Evolutionary conservation across 2,329 filamentous ascomycete species (phyloP), one percentile per base, ranked within the genome.

Genomic region (Trichoderma sp.): DNA sequence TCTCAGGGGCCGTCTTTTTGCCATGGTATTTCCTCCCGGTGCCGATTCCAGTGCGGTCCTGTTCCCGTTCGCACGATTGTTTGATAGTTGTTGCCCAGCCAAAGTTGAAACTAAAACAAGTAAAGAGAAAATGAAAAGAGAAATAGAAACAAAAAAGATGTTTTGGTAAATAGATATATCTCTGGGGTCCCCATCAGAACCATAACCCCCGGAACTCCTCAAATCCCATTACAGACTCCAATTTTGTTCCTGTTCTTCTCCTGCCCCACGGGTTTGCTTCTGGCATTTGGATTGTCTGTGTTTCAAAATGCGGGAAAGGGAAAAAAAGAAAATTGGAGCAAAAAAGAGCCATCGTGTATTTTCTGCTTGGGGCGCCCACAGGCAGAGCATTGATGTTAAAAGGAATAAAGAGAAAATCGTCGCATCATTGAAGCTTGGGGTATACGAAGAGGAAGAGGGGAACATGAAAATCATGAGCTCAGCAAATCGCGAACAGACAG

Each of bases 401-500:
- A 18, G 4, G 12, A 65, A 32, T 18, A 1, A 43, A 12, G 18
- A 21, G 39, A n/a, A 47, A 21, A n/a, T 63, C 57, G 32, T 69
- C 39, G 53, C 66, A 43, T 69, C 36, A 21, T 69, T n/a, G 39
- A 9, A 61, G 39, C 12, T 28, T 24, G n/a, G 36, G 56, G 14
- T 56, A 47, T 63, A 18, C 15, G 30, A 21, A 2, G 32, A 36
- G 9, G 6, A 32, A 30, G 3, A 32, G 1, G 32, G 6, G 8
- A n/a, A 14, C 11, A 9, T 1, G 4, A 8, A 39, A 39, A 32
- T 86, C 78, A 88, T 21, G 85, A 84, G 73, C 84, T 88, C 21
- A 89, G 77, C 68, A 89, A 76, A 76, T 89, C 87, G 62, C 82
- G 82, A 15, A 89, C 87, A 56, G 87, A 88, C 80, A 89, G 82